phyloP scores from a whole-genome alignment of 2,329 filamentous ascomycete species.

The Rutstroemia sp. region DNA sequence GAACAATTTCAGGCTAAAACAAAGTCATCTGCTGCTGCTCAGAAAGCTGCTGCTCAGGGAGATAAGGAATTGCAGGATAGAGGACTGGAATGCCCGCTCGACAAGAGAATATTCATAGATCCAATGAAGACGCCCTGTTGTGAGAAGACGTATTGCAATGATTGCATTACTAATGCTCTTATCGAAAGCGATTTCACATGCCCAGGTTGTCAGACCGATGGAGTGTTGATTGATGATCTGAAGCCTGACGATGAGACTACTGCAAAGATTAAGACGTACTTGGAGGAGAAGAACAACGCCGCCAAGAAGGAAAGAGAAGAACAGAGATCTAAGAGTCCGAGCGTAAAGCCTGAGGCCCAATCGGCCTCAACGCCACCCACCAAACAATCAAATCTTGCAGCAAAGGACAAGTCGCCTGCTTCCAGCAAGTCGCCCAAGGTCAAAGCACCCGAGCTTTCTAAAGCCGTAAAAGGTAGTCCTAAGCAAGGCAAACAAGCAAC shows the following conservation, averaged over 20 bases:
- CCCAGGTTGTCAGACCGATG: constrained; percentile 83
- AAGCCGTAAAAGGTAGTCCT: constrained; percentile 19
- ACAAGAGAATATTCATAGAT: constrained; percentile 97
- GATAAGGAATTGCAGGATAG: constrained; percentile 83
- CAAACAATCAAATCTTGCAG: constrained; percentile 14
- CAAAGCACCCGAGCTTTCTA: neutral
- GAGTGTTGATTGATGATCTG: constrained; percentile 88
- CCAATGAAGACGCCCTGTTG: constrained; percentile 99
- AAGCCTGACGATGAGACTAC: constrained; percentile 72
- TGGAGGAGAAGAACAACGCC: constrained; percentile 46
- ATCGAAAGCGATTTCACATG: constrained; percentile 98
- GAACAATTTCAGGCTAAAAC: constrained; percentile 94
- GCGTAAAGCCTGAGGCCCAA: constrained; percentile 26
- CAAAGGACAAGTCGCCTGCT: constrained; percentile 20
- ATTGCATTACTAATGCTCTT: constrained; percentile 98
- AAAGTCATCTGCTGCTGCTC: constrained; percentile 75
- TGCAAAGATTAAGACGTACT: constrained; percentile 70
- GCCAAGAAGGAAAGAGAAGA: constrained; percentile 33
- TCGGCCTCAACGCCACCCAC: constrained; percentile 22
- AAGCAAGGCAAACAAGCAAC: constrained; percentile 10
- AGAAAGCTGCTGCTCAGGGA: constrained; percentile 68
- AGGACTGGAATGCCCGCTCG: constrained; percentile 88
- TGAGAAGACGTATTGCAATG: constrained; percentile 96
- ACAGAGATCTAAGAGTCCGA: constrained; percentile 39
- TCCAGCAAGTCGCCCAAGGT: constrained; percentile 28